Conservation (phyloP, 164 flowering plant species). For the Sedum album region DNA sequence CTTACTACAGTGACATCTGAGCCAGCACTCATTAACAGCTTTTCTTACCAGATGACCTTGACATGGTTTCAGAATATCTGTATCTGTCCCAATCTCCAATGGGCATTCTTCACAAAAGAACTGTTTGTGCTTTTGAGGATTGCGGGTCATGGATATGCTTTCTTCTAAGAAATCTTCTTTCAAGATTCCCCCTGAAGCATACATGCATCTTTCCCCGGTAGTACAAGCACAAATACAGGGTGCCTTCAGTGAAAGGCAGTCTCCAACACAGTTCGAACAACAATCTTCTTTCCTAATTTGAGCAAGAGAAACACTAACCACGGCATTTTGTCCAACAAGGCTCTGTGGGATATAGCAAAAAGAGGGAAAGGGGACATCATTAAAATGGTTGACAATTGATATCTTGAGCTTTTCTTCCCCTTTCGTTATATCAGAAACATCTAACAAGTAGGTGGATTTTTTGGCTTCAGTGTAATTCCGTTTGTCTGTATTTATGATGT, state of each 20-base stretch:
- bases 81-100: constrained; percentile 28
- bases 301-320: constrained; percentile 29
- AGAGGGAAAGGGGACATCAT: constrained; percentile 22
- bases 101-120: constrained; percentile 39
- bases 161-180: constrained; percentile 40
- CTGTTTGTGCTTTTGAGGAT: constrained; percentile 22
- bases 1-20: constrained; percentile 71
- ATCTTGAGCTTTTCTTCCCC: constrained; percentile 46
- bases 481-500: constrained; percentile 11
- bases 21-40: constrained; percentile 71
- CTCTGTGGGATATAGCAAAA: constrained; percentile 39
- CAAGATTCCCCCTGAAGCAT: constrained; percentile 38
- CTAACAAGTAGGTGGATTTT: constrained; percentile 19
- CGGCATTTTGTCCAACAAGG: constrained; percentile 33
- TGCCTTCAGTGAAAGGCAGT: constrained; percentile 30
- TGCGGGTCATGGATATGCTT: constrained; percentile 30
- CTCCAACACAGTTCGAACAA: constrained; percentile 41
- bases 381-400: constrained; percentile 35
- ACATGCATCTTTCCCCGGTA: constrained; percentile 35
- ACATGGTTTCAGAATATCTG: constrained; percentile 27
- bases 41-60: constrained; percentile 45
- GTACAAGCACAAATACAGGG: constrained; percentile 37
- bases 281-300: constrained; percentile 28
- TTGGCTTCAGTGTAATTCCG: constrained; percentile 15
- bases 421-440: constrained; percentile 31